These are phyloP conservation scores for Astathelohania contejeani DNA, from an alignment of 371 early-diverging fungal species.

Conservation along the genomic window DNA sequence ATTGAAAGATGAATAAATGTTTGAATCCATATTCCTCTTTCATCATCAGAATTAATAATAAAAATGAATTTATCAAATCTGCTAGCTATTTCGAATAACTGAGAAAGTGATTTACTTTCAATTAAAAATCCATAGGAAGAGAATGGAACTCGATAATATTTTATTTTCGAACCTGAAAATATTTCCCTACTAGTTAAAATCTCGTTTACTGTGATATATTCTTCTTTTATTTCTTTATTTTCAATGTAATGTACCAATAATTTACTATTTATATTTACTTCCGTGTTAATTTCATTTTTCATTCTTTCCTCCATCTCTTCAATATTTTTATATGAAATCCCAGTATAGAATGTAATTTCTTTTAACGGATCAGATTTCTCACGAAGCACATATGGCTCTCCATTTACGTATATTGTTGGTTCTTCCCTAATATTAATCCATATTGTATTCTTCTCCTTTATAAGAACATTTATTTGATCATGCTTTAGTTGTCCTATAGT, in stretches of 20 bases:
- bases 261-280: conserved; percentile 57
- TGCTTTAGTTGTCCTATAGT: no score
- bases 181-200: conserved; percentile 28
- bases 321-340: conserved; percentile 57
- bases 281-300: conserved; percentile 57
- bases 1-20: no score
- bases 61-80: no score
- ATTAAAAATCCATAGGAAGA: no score
- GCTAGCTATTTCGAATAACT: no score
- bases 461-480: no score
- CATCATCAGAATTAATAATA: no score
- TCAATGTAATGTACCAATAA: conserved; percentile 54
- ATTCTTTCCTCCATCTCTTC: conserved; percentile 58
- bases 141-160: conserved; percentile 60
- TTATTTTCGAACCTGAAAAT: conserved; percentile 48
- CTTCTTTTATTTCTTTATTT: conserved; percentile 44
- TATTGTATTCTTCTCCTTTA: no score
- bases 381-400: conserved; percentile 60
- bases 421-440: conserved; percentile 66
- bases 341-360: conserved; percentile 56
- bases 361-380: no score
- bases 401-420: conserved; percentile 60
- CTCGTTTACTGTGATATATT: not conserved
- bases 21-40: no score
- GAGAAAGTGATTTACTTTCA: no score